These are phyloP conservation scores for Phylloporus sp. DNA, from an alignment of 768 basidiomycete species.

Conservation along the genomic window DNA sequence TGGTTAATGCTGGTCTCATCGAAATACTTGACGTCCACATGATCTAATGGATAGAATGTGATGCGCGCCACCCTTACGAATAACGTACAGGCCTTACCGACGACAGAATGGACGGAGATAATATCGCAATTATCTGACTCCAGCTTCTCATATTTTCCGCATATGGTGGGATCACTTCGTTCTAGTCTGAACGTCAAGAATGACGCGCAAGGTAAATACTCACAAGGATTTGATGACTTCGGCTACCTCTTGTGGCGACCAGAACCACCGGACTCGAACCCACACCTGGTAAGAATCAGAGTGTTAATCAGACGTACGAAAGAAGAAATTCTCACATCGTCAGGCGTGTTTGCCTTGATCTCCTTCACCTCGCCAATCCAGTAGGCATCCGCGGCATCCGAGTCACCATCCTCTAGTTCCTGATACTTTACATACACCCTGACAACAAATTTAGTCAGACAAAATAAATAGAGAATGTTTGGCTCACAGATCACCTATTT, in stretches of 20 bases:
- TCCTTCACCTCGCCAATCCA: constrained; percentile 52
- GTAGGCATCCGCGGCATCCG: constrained; percentile 35
- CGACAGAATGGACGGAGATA: constrained; percentile 42
- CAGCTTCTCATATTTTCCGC: constrained; percentile 48
- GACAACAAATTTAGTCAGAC: neutral
- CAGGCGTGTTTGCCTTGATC: constrained; percentile 35
- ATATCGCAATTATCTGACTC: constrained; percentile 47
- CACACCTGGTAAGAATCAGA: constrained; percentile 40
- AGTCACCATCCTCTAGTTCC: neutral
- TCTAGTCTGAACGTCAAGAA: neutral
- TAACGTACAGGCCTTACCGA: constrained; percentile 34
- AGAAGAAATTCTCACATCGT: constrained; percentile 23
- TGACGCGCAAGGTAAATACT: constrained; percentile 11
- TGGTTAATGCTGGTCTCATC: constrained; percentile 40
- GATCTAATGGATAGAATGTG: constrained; percentile 24
- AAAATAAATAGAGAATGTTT: neutral
- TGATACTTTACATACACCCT: constrained; percentile 34
- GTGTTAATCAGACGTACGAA: neutral
- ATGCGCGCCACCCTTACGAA: neutral
- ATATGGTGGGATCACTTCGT: constrained; percentile 36
- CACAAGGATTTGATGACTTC: constrained; percentile 47
- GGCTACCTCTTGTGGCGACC: constrained; percentile 45
- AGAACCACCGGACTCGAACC: constrained; percentile 54
- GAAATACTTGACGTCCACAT: constrained; percentile 33
- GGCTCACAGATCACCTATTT: constrained; percentile 35